phyloP scores from a whole-genome alignment of 805 yeast species.

The Peterozyma toletana region DNA sequence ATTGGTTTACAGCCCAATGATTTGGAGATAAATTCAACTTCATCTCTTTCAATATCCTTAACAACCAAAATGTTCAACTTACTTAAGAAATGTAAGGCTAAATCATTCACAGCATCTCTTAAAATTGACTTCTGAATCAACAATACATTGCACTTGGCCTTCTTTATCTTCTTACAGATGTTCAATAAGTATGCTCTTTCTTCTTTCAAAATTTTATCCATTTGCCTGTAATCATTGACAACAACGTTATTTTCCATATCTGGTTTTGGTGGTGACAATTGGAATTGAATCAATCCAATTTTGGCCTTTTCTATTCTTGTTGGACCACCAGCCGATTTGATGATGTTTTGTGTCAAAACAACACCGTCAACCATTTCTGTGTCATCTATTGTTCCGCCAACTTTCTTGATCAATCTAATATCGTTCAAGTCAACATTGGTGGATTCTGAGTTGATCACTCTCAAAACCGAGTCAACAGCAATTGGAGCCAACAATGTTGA shows the following conservation, averaged over 20 bases:
- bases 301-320: constrained; percentile 88
- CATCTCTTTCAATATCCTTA: constrained; percentile 94
- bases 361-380: constrained; percentile 92
- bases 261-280: constrained; percentile 93
- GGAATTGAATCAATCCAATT: constrained; percentile 88
- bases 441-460: constrained; percentile 54
- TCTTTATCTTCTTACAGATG: constrained; percentile 92
- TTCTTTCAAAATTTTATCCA: constrained; percentile 97
- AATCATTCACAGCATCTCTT: constrained; percentile 90
- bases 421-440: constrained; percentile 80
- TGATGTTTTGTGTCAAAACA: constrained; percentile 83
- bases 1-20: constrained; percentile 92
- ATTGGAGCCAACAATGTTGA: constrained; percentile 82
- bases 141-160: constrained; percentile 91
- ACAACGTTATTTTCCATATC: constrained; percentile 97
- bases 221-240: constrained; percentile 96
- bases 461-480: constrained; percentile 88
- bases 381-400: constrained; percentile 97
- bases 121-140: constrained; percentile 88
- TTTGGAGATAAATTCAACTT: constrained; percentile 80
- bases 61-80: constrained; percentile 91
- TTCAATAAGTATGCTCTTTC: constrained; percentile 93
- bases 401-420: constrained; percentile 84
- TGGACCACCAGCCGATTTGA: constrained; percentile 93
- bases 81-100: constrained; percentile 89